A percentile compares a stretch with the other conserved stretches of the same genome.
phyloP scores from a whole-genome alignment of 352 stramenopile genomes.

The Phytophthora tentaculata region DNA sequence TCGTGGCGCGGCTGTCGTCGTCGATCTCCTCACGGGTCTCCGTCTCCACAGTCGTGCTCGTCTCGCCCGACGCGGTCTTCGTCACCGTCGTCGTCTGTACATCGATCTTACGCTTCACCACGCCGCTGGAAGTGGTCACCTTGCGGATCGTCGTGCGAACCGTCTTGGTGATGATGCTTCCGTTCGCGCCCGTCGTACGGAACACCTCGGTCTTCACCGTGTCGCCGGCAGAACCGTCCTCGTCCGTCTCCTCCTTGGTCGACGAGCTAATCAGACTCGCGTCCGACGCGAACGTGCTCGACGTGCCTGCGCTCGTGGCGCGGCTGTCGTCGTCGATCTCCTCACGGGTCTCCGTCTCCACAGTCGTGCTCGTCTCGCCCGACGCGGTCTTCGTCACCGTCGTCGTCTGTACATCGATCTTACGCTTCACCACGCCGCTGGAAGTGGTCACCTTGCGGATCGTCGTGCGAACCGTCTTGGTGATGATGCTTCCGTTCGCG shows the following conservation, averaged over 20 bases:
- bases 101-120: constrained; percentile 32
- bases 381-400: constrained; percentile 28
- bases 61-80: constrained; percentile 25
- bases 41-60: constrained; percentile 26
- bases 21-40: constrained; percentile 19
- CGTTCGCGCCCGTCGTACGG: constrained; percentile 26
- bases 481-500: constrained; percentile 32
- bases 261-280: constrained; percentile 29
- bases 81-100: constrained; percentile 38
- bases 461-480: constrained; percentile 40
- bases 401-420: constrained; percentile 35
- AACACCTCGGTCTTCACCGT: constrained; percentile 39
- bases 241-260: constrained; percentile 23
- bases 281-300: constrained; percentile 15
- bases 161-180: constrained; percentile 38
- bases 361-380: constrained; percentile 30
- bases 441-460: constrained; percentile 30
- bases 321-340: constrained; percentile 7
- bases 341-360: constrained; percentile 25
- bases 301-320: constrained; percentile 1
- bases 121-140: constrained; percentile 26
- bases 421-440: constrained; percentile 28
- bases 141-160: constrained; percentile 35
- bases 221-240: constrained; percentile 22
- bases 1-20: constrained; percentile 3